Evolutionary conservation across 345 rosid species (phyloP), one percentile per base, ranked within the genome.

Genomic region (Ricinus communis): DNA sequence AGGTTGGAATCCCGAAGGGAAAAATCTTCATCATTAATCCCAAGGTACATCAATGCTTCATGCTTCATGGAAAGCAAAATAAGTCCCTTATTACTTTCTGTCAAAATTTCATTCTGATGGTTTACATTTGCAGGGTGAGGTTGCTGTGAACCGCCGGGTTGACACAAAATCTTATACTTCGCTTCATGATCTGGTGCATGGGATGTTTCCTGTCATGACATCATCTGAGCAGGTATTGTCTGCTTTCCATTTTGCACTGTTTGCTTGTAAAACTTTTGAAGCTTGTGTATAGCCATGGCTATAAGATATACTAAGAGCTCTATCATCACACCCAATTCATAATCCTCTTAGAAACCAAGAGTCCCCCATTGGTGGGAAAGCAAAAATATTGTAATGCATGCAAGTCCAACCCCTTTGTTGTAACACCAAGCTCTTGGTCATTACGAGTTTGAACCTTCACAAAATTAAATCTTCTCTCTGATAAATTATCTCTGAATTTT

Each of bases 1-100:
- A 90, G 82, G 98, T 95, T 19, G 99, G 99, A 65, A 95, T 95
- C 71, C 99, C 99, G 0, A 90, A 77, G 41, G 99, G 99, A 66
- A 95, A 95, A 70, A 89, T 95, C 74, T 92, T 95, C 83, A 95
- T 74, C 61, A 95, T 95, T 61, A 95, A 95, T 85, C 96, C 99
- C 61, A 92, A 89, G 99, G 99, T 92, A 81, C 53, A 65, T 71
- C 43, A 66, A 33, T 22, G 38, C 38, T 14, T 62, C 43, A 50
- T 60, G 36, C 69, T 58, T 31, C 11, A 54, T 33, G 51, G 36
- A 66, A 36, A 16, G 47, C 12, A 11, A 28, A 19, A 31, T 54
- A 18, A n/a, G 19, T 62, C n/a, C 50, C 24, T 24, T 66, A 14
- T 16, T 16, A 31, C 12, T 55, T 1, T 46, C 45, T 27, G 22